A percentile compares a stretch with the other conserved stretches of the same genome.
phyloP scores from a whole-genome alignment of 2,329 filamentous ascomycete species.

The Penicillium polonicum region DNA sequence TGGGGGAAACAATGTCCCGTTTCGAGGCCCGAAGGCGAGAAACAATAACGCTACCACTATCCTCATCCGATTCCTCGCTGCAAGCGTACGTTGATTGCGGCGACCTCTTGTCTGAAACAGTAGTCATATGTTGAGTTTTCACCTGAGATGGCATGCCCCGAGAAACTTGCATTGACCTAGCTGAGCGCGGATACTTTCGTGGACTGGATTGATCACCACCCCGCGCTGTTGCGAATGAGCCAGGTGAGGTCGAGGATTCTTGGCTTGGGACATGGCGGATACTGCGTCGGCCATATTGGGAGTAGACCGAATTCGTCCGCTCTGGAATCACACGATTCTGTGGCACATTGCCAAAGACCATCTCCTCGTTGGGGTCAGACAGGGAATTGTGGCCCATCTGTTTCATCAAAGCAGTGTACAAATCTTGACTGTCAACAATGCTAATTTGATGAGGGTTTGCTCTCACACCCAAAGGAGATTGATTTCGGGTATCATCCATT shows the following conservation, averaged over 20 bases:
- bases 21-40: slow-evolving; percentile 7
- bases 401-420: slow-evolving; percentile 47
- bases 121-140: background rate
- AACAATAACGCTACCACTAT: slow-evolving; percentile 23
- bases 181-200: slow-evolving; percentile 11
- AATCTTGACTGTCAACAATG: slow-evolving; percentile 38
- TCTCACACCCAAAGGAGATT: slow-evolving; percentile 18
- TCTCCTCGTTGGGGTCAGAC: slow-evolving; percentile 22
- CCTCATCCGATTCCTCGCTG: slow-evolving; percentile 19
- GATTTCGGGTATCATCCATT: background rate
- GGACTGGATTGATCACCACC: slow-evolving; percentile 24
- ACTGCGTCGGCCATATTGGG: slow-evolving; percentile 27
- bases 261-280: slow-evolving; percentile 35
- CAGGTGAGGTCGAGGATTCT: slow-evolving; percentile 30
- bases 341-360: slow-evolving; percentile 32
- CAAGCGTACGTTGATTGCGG: background rate
- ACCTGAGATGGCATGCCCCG: background rate
- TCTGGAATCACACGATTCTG: slow-evolving; percentile 32
- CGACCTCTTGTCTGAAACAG: background rate
- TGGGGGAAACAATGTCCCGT: slow-evolving; percentile 34
- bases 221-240: slow-evolving; percentile 34
- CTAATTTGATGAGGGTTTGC: slow-evolving; percentile 19
- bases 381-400: slow-evolving; percentile 33
- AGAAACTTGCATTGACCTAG: slow-evolving; percentile 5
- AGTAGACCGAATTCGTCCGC: slow-evolving; percentile 28